Evolutionary conservation across 306 rosid genomes (phyloP), one percentile per base, ranked within the genome.

Genomic region (Adenanthera pavonina): DNA sequence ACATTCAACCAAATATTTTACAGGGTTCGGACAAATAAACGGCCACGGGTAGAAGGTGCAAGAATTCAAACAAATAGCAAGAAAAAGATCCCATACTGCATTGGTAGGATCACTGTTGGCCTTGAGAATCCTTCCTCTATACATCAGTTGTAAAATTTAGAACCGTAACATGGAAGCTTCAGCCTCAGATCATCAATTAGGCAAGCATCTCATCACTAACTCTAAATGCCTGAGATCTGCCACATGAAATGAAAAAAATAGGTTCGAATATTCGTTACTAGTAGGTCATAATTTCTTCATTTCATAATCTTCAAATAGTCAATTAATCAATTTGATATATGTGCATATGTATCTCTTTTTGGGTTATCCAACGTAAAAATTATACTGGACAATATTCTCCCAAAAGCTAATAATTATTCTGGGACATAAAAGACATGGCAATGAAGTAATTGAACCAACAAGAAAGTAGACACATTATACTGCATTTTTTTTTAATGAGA

Each of bases 1-100:
- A 85, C 84, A 85, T 82, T 84, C 91, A 88, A 88, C 85, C 84
- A 86, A 74, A 85, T 87, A 93, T 87, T 84, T 81, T 93, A 93
- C 96, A 93, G 74, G 77, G 77, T 72, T 77, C 79, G 64, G 81
- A 75, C 70, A 78, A 68, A 66, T 14, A 62, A 12, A 49, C 73
- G 71, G 80, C 77, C 67, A 46, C 59, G 52, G 56, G 81, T 20
- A 73, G 77, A 14, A 20, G 36, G 25, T 59, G 65, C 61, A 57
- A 67, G 13, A 43, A 65, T 48, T 60, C 72, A 51, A 70, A 49
- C 48, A 61, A 51, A 83, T 71, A 41, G 47, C 74, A 40, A 70
- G 78, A 72, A 70, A n/a, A n/a, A n/a, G n/a, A n/a, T n/a, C n/a
- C n/a, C n/a, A n/a, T n/a, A n/a, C n/a, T n/a, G n/a, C 84, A 79